phyloP scores from a whole-genome alignment of 805 yeast genomes.

The Huiozyma naganishii region DNA sequence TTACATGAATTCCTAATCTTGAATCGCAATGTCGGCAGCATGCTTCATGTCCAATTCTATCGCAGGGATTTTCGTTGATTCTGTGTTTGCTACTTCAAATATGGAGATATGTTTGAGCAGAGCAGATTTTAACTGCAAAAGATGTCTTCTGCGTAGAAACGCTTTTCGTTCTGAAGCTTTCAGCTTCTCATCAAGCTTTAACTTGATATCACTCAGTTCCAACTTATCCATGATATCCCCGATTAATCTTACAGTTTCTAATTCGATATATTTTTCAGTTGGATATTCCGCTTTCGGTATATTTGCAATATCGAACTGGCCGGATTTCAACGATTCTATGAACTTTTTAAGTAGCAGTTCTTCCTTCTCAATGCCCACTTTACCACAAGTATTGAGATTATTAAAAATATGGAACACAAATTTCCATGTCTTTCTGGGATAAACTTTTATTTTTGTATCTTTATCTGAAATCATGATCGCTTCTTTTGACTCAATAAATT shows the following conservation, averaged over 20 bases:
- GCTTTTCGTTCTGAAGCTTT: slow-evolving; percentile 5
- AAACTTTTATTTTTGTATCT: slow-evolving; percentile 4
- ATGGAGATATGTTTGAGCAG: slow-evolving; percentile 10
- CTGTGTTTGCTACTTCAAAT: slow-evolving; percentile 6
- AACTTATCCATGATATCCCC: slow-evolving; percentile 8
- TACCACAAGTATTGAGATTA: slow-evolving; percentile 8
- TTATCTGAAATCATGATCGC: slow-evolving; percentile 6
- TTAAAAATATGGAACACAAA: slow-evolving; percentile 14
- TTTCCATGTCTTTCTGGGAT: slow-evolving; percentile 19
- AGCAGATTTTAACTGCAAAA: slow-evolving; percentile 16
- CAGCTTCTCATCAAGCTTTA: background rate
- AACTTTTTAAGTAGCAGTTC: slow-evolving; percentile 12
- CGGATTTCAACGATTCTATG: slow-evolving; percentile 10
- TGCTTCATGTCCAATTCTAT: too few relatives aligned
- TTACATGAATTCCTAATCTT: too few relatives aligned
- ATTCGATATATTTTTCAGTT: slow-evolving; percentile 11
- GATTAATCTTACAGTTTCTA: slow-evolving; percentile 19
- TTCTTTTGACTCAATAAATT: slow-evolving; percentile 14
- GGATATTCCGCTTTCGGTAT: background rate
- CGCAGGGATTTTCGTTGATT: too few relatives aligned
- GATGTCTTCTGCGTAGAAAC: slow-evolving; percentile 16
- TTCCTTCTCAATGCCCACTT: slow-evolving; percentile 3
- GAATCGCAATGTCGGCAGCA: too few relatives aligned
- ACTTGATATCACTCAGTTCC: slow-evolving; percentile 5
- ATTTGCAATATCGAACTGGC: slow-evolving; percentile 2